These are phyloP conservation scores for Debaryomyces udenii DNA, from an alignment of 1,139 yeast species.

Conservation along the genomic window DNA sequence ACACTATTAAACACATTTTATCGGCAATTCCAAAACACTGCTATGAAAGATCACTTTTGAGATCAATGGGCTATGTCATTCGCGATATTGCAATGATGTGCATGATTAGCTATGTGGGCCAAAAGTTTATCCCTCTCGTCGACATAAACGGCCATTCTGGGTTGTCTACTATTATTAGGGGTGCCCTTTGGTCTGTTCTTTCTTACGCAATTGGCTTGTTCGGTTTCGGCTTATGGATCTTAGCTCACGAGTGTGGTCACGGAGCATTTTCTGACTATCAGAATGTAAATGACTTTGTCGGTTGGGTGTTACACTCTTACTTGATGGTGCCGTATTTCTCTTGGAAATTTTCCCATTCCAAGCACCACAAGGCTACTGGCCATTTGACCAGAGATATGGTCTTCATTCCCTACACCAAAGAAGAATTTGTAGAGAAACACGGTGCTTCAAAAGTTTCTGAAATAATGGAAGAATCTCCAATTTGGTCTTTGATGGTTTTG, in stretches of 20 bases:
- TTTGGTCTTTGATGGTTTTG: constrained; percentile 56
- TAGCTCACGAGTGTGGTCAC: constrained; percentile 93
- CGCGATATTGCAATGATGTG: constrained; percentile 63
- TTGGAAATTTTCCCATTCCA: constrained; percentile 81
- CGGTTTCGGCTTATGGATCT: constrained; percentile 81
- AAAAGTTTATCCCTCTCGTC: constrained; percentile 48
- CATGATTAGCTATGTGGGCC: constrained; percentile 55
- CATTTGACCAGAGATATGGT: constrained; percentile 82
- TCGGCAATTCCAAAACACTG: constrained; percentile 76
- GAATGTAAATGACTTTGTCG: constrained; percentile 70
- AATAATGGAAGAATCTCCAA: constrained; percentile 73
- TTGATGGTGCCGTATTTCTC: constrained; percentile 83
- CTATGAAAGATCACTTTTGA: constrained; percentile 62
- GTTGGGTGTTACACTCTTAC: constrained; percentile 82
- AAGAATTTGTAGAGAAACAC: constrained; percentile 48
- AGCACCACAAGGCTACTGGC: constrained; percentile 89
- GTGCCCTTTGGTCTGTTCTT: constrained; percentile 43
- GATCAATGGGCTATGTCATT: constrained; percentile 63
- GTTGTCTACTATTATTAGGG: constrained; percentile 30
- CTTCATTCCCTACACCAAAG: constrained; percentile 71
- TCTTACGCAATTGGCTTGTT: constrained; percentile 60
- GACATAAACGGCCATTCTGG: constrained; percentile 25
- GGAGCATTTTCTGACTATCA: constrained; percentile 78
- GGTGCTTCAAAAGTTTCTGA: constrained; percentile 54
- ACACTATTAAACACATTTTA: constrained; percentile 70